These are phyloP conservation scores for Pseudocercospora fijiensis DNA, from an alignment of 2,329 filamentous ascomycete species.

Conservation along the genomic window DNA sequence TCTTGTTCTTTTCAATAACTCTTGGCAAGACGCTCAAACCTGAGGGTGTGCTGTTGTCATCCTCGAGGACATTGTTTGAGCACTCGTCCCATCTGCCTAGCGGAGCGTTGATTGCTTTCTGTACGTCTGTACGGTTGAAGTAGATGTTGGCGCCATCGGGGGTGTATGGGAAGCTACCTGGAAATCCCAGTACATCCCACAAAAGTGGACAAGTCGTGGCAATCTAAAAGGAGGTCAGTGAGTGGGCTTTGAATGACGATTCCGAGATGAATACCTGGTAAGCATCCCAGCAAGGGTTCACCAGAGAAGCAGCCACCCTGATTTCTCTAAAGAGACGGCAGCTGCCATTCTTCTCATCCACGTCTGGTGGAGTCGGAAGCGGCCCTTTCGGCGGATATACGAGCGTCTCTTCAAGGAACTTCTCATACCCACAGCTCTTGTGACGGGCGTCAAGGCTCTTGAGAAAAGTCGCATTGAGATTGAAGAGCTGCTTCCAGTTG, in stretches of 20 bases:
- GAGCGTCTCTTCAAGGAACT: slow-evolving; percentile 61
- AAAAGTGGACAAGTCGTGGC: slow-evolving; percentile 68
- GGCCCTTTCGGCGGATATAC: slow-evolving; percentile 66
- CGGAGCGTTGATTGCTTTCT: slow-evolving; percentile 42
- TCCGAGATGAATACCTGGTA: slow-evolving; percentile 53
- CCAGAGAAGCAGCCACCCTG: slow-evolving; percentile 51
- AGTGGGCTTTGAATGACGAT: background rate
- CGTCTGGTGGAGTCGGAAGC: slow-evolving; percentile 56
- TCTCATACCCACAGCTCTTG: slow-evolving; percentile 61
- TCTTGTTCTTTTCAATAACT: slow-evolving; percentile 70
- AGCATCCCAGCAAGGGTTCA: slow-evolving; percentile 78
- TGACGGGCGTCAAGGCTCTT: slow-evolving; percentile 51
- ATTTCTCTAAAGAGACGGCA: slow-evolving; percentile 56
- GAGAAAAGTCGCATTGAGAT: slow-evolving; percentile 61
- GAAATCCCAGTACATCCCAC: slow-evolving; percentile 69
- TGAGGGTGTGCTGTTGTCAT: slow-evolving; percentile 57
- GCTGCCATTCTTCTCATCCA: slow-evolving; percentile 43
- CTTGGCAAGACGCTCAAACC: slow-evolving; percentile 61
- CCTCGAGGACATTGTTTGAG: slow-evolving; percentile 48
- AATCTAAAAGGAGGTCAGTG: slow-evolving; percentile 41
- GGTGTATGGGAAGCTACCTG: slow-evolving; percentile 62
- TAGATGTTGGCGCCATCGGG: slow-evolving; percentile 60
- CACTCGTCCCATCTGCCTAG: slow-evolving; percentile 69
- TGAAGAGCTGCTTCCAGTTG: slow-evolving; percentile 60
- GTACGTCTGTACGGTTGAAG: slow-evolving; percentile 42